phyloP scores from a whole-genome alignment of 257 asterid species.

The Voacanga thouarsii region DNA sequence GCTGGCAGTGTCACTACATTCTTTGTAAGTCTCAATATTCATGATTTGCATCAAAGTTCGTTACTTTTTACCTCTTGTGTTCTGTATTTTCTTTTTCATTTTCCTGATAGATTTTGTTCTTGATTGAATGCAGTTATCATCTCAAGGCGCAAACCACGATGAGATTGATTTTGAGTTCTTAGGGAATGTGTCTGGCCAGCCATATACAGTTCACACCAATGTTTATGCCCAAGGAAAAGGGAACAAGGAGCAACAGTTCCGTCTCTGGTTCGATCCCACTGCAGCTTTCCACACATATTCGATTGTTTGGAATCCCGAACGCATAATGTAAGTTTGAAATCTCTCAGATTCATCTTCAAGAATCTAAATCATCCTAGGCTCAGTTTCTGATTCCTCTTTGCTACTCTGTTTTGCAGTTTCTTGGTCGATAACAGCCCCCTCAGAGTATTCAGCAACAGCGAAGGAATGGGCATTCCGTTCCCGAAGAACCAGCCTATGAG shows the following conservation, averaged over 20 bases:
- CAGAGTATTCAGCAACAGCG: constrained; percentile 56
- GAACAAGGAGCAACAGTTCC: constrained; percentile 55
- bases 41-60: too few species aligned
- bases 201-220: constrained; percentile 59
- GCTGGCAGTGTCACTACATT: constrained; percentile 80
- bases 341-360: background rate
- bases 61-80: background rate
- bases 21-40: constrained; percentile 31
- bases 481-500: constrained; percentile 56
- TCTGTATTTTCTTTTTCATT: background rate
- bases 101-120: background rate
- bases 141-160: constrained; percentile 29
- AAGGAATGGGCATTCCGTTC: constrained; percentile 37
- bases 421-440: constrained; percentile 59
- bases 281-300: constrained; percentile 55
- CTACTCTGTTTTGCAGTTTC: constrained; percentile 27
- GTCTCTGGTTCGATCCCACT: constrained; percentile 61
- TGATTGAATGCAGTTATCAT: background rate
- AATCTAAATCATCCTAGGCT: background rate
- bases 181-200: constrained; percentile 50
- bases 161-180: constrained; percentile 65
- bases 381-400: background rate
- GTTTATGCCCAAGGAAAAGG: constrained; percentile 46
- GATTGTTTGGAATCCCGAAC: constrained; percentile 50
- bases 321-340: constrained; percentile 39